Conservation (phyloP, 805 yeast genomes). For the Suhomyces canberraensis region DNA sequence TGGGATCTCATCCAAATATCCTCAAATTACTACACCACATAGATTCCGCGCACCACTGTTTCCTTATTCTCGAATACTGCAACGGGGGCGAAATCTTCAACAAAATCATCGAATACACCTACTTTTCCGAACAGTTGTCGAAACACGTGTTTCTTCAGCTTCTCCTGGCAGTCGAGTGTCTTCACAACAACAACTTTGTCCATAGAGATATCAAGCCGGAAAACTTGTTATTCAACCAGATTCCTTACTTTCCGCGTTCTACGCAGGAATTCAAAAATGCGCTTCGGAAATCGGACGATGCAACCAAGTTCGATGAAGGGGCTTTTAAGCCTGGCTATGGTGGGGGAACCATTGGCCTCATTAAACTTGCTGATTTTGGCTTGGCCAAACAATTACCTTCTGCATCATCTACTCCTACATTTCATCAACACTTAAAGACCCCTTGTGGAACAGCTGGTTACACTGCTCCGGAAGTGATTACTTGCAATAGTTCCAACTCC, state of each 20-base stretch:
- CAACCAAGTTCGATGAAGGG: conserved; percentile 61
- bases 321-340: conserved; percentile 50
- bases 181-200: conserved; percentile 66
- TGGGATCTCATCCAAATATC: conserved; percentile 47
- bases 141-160: conserved; percentile 73
- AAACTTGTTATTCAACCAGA: conserved; percentile 62
- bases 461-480: conserved; percentile 69
- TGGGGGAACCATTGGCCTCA: conserved; percentile 60
- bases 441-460: conserved; percentile 79
- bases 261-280: conserved; percentile 24
- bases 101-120: conserved; percentile 73
- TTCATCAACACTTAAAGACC: conserved; percentile 45
- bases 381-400: conserved; percentile 52
- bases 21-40: conserved; percentile 52
- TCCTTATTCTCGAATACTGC: conserved; percentile 62
- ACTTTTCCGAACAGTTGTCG: conserved; percentile 68
- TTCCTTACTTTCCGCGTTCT: conserved; percentile 41
- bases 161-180: conserved; percentile 63
- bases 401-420: conserved; percentile 1
- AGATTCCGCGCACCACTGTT: conserved; percentile 54
- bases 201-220: conserved; percentile 86
- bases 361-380: conserved; percentile 70
- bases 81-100: conserved; percentile 81
- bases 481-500: conserved; percentile 18
- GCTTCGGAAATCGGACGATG: conserved; percentile 55